phyloP scores from a whole-genome alignment of 1,284 basidiomycete genomes.

The Apiotrichum veenhuisii region DNA sequence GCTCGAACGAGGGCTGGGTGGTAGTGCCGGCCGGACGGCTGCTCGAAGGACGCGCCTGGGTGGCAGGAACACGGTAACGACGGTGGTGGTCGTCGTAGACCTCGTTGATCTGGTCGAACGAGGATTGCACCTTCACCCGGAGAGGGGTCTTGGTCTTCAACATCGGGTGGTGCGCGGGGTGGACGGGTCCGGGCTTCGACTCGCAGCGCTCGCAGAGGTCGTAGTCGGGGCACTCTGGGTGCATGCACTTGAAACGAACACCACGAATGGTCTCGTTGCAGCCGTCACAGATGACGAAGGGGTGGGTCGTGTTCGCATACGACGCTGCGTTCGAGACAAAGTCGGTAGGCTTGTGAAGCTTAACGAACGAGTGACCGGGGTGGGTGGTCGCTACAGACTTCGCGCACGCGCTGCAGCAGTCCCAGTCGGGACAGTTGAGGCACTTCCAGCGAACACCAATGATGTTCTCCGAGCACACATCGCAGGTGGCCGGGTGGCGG shows the following conservation, averaged over 20 bases:
- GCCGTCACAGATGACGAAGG: conserved; percentile 42
- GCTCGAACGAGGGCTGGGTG: conserved; percentile 1
- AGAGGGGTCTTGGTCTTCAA: conserved; percentile 64
- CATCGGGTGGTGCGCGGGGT: conserved; percentile 69
- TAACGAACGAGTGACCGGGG: conserved; percentile 71
- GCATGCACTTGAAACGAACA: conserved; percentile 61
- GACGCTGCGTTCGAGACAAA: conserved; percentile 25
- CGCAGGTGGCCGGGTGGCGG: conserved; percentile 42
- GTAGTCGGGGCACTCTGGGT: conserved; percentile 72
- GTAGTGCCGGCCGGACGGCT: not conserved
- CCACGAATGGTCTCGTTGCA: conserved; percentile 41
- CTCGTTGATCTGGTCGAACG: conserved; percentile 22
- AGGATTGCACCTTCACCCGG: conserved; percentile 32
- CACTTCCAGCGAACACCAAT: conserved; percentile 48
- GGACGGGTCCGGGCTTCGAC: conserved; percentile 69
- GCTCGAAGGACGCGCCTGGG: not conserved
- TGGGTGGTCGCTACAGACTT: conserved; percentile 64
- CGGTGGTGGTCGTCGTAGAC: conserved; percentile 20
- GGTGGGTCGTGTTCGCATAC: conserved; percentile 43
- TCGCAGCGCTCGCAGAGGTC: conserved; percentile 80
- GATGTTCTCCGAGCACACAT: conserved; percentile 40
- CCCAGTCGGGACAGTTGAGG: conserved; percentile 50
- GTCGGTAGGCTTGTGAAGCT: conserved; percentile 58
- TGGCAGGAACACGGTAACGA: conserved; percentile 6
- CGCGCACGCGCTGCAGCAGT: conserved; percentile 67